These are phyloP conservation scores for Ogataea zsoltii DNA, from an alignment of 805 yeast species.

Conservation along the genomic window DNA sequence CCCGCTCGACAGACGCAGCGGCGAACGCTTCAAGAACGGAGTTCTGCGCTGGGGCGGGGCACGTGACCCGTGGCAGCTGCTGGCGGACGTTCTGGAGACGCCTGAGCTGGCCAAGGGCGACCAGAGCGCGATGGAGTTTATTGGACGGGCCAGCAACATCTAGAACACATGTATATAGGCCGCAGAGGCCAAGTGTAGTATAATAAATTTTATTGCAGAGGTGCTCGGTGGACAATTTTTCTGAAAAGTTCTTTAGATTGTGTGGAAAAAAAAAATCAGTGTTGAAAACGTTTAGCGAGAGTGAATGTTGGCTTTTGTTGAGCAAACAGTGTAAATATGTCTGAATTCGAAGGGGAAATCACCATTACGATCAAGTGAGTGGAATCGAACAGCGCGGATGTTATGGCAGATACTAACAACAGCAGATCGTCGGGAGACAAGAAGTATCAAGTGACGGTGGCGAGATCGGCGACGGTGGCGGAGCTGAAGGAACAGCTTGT, in stretches of 20 bases:
- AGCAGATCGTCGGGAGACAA: constrained; percentile 64
- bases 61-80: constrained; percentile 81
- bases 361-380: constrained; percentile 34
- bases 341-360: constrained; percentile 16
- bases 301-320: neutral
- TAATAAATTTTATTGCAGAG: neutral
- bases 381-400: neutral
- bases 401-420: constrained; percentile 3
- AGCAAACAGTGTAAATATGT: constrained; percentile 1
- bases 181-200: too few relatives aligned
- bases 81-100: constrained; percentile 74
- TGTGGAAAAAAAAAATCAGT: neutral
- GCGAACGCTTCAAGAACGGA: constrained; percentile 67
- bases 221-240: neutral
- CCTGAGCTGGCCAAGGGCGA: constrained; percentile 67
- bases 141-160: constrained; percentile 36
- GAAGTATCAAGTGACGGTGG: constrained; percentile 66
- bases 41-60: constrained; percentile 94
- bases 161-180: neutral
- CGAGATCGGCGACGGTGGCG: constrained; percentile 54
- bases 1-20: constrained; percentile 73
- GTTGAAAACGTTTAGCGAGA: neutral
- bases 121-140: constrained; percentile 61
- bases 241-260: neutral
- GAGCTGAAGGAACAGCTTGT: constrained; percentile 71